phyloP scores from a whole-genome alignment of 2,329 filamentous ascomycete species.

The Xylariaceae sp. region DNA sequence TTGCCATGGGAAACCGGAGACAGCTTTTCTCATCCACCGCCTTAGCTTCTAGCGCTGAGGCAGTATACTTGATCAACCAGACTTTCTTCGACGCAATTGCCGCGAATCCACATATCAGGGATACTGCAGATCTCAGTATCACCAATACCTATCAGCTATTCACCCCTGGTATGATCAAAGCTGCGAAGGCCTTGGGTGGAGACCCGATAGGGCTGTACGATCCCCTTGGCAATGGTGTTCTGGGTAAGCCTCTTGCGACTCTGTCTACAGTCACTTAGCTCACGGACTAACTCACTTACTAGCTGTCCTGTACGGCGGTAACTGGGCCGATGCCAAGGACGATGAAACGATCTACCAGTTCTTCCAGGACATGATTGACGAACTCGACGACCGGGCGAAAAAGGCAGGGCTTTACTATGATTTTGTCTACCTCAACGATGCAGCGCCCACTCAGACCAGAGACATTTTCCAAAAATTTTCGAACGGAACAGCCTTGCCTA shows the following conservation, averaged over 20 bases:
- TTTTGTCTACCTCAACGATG: not conserved
- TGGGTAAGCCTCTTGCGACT: not conserved
- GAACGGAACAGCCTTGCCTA: no score
- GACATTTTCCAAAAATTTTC: no score
- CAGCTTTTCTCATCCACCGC: not conserved
- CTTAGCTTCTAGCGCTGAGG: not conserved
- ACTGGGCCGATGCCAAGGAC: not conserved
- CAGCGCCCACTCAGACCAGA: no score
- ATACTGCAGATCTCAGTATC: not conserved
- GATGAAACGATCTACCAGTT: not conserved
- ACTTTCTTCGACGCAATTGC: not conserved
- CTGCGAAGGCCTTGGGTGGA: not conserved
- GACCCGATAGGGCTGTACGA: not conserved
- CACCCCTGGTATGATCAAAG: not conserved
- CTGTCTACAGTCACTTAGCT: not conserved
- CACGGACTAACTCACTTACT: not conserved
- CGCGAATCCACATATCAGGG: not conserved
- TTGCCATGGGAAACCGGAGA: not conserved
- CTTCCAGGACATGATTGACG: not conserved
- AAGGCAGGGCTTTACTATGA: not conserved
- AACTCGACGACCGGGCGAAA: not conserved
- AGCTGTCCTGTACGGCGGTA: not conserved
- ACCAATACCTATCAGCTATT: not conserved
- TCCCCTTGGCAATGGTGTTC: not conserved
- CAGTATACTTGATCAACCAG: not conserved